These are phyloP conservation scores for Alternaria panax DNA, from an alignment of 2,329 filamentous ascomycete genomes.

Conservation along the genomic window DNA sequence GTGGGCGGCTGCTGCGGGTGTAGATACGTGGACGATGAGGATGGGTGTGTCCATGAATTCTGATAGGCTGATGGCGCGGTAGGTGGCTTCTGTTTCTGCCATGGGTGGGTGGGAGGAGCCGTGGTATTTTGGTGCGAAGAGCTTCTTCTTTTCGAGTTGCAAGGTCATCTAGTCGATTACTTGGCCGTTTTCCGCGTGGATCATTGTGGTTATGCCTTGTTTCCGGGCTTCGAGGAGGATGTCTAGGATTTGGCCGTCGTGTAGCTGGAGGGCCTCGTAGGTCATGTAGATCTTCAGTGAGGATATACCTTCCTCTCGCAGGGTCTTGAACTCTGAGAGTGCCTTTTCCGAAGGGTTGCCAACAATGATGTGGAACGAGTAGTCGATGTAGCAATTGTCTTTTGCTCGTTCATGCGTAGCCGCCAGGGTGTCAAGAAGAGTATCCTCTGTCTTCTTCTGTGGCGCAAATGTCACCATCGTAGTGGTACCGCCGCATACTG, in stretches of 20 bases:
- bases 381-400: constrained; percentile 58
- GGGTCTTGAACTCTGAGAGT: constrained; percentile 46
- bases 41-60: constrained; percentile 61
- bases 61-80: constrained; percentile 60
- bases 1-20: constrained; percentile 55
- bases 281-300: constrained; percentile 56
- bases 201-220: constrained; percentile 62
- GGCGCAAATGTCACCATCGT: constrained; percentile 59
- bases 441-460: constrained; percentile 55
- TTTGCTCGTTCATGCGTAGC: constrained; percentile 54
- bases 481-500: constrained; percentile 59
- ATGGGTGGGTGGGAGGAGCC: constrained; percentile 58
- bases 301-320: constrained; percentile 49
- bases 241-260: constrained; percentile 50
- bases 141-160: constrained; percentile 58
- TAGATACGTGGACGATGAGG: constrained; percentile 62
- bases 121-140: constrained; percentile 62
- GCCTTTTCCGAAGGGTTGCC: constrained; percentile 47
- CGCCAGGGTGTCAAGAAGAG: constrained; percentile 54
- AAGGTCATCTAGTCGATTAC: constrained; percentile 63
- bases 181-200: constrained; percentile 64
- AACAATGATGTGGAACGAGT: constrained; percentile 53
- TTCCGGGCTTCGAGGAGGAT: constrained; percentile 50
- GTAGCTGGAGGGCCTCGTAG: constrained; percentile 50
- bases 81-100: constrained; percentile 62